Evolutionary conservation across 2,329 filamentous ascomycete species (phyloP).

Genomic region (Pseudogymnoascus sp.): DNA sequence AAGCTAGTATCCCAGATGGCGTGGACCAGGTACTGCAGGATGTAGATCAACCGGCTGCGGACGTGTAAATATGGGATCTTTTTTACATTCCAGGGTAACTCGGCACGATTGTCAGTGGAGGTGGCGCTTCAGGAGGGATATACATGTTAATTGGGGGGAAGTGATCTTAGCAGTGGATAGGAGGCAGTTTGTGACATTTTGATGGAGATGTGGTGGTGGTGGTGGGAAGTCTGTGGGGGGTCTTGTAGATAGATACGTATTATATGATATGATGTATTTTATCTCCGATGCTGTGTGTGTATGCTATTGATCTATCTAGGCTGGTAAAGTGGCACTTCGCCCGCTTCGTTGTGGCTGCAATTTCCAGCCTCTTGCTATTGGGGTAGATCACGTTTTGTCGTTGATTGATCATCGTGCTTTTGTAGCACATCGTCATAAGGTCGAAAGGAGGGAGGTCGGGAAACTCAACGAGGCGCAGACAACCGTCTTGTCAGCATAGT

Average conservation of each 20-base stretch:
- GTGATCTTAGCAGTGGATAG: not conserved
- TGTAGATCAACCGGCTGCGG: conserved; percentile 8
- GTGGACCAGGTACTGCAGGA: conserved; percentile 1
- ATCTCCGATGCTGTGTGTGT: not conserved
- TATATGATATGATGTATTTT: conserved; percentile 3
- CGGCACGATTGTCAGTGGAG: not conserved
- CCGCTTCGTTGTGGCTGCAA: not conserved
- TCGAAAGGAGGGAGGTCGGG: not conserved
- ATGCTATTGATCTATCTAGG: not conserved
- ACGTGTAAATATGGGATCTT: not conserved
- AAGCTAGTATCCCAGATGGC: conserved; percentile 23
- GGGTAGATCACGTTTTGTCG: not conserved
- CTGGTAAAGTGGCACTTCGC: not conserved
- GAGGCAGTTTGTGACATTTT: not conserved
- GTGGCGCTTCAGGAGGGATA: not conserved
- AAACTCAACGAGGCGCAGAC: not conserved
- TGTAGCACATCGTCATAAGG: too few species aligned
- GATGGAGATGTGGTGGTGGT: not conserved
- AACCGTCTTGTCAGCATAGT: not conserved
- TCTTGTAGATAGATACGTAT: conserved; percentile 6
- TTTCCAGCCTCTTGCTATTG: too few species aligned
- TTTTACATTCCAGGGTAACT: not conserved
- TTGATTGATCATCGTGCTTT: not conserved
- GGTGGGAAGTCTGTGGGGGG: not conserved
- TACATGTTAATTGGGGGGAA: not conserved